phyloP scores from a whole-genome alignment of 2,329 filamentous ascomycete genomes.

The Emergomyces orientalis region DNA sequence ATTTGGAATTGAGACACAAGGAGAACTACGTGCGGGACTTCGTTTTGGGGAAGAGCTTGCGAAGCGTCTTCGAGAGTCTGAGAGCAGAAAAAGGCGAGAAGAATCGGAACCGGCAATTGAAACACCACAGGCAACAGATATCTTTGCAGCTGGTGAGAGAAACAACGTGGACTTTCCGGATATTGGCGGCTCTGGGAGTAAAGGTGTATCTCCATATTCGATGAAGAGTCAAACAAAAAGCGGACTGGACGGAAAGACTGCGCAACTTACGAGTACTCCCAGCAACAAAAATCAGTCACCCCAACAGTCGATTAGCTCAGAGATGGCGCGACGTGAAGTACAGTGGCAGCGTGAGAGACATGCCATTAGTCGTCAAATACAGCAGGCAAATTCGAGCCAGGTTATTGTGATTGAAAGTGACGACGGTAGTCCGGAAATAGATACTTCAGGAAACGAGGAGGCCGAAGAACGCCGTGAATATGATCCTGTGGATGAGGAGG shows the following conservation, averaged over 20 bases:
- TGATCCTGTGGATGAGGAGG: conserved; percentile 22
- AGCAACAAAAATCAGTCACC: background rate
- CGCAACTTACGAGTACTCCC: background rate
- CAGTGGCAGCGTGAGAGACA: conserved; percentile 40
- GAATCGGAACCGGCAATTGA: conserved; percentile 2
- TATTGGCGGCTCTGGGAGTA: background rate
- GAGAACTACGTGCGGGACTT: conserved; percentile 34
- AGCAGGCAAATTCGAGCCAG: conserved; percentile 34
- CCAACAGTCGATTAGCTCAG: conserved; percentile 11
- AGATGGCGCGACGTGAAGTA: conserved; percentile 28
- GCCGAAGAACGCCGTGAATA: conserved; percentile 11
- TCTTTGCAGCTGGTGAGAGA: conserved; percentile 10
- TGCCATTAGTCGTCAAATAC: conserved; percentile 36
- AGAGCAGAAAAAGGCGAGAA: conserved; percentile 7
- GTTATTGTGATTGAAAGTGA: conserved; percentile 39
- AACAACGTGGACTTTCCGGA: background rate
- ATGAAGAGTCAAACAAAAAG: background rate
- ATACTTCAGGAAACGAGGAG: conserved; percentile 10
- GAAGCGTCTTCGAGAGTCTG: conserved; percentile 23
- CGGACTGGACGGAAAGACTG: background rate
- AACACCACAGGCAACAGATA: conserved; percentile 11
- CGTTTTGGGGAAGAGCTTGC: conserved; percentile 37
- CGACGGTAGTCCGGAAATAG: conserved; percentile 12
- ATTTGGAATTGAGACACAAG: conserved; percentile 30
- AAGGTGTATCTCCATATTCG: background rate